Conservation (phyloP, 768 basidiomycete genomes). For the Brasilioporus rufonigricans region DNA sequence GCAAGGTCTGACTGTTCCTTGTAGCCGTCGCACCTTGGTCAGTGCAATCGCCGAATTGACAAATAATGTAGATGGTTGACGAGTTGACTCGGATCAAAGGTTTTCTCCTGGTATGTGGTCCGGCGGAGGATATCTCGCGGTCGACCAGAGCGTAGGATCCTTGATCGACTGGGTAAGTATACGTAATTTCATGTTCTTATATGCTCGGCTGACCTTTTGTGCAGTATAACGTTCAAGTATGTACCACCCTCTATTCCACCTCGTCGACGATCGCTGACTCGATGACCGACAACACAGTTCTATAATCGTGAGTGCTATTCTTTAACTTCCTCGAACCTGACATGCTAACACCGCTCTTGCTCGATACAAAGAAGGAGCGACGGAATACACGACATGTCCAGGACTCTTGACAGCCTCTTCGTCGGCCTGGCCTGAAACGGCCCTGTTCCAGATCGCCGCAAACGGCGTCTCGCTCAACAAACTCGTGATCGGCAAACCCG, state of each 20-base stretch:
- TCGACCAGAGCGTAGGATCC: constrained; percentile 37
- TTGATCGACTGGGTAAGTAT: constrained; percentile 44
- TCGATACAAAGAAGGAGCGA: constrained; percentile 49
- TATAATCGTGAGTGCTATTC: constrained; percentile 26
- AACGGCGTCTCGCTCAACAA: constrained; percentile 46
- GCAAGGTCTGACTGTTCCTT: neutral
- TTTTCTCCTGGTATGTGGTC: constrained; percentile 21
- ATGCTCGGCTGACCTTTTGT: neutral
- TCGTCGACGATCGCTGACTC: constrained; percentile 2
- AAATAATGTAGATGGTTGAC: too few species aligned
- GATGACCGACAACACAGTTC: constrained; percentile 12
- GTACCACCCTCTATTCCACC: neutral
- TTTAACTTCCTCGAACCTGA: neutral
- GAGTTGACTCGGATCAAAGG: constrained; percentile 1
- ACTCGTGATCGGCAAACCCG: constrained; percentile 58
- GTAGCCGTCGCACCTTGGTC: constrained; percentile 25
- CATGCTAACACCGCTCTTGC: neutral
- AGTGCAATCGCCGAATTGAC: neutral
- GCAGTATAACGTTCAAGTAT: constrained; percentile 40
- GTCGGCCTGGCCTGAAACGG: constrained; percentile 56
- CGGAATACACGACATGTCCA: constrained; percentile 63
- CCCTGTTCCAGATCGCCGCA: constrained; percentile 53
- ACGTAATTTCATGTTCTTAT: neutral
- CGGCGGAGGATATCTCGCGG: constrained; percentile 39
- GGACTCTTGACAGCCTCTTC: constrained; percentile 60